These are phyloP conservation scores for Aurantiochytrium sp. DNA, from an alignment of 108 stramenopile genomes.

Conservation along the genomic window DNA sequence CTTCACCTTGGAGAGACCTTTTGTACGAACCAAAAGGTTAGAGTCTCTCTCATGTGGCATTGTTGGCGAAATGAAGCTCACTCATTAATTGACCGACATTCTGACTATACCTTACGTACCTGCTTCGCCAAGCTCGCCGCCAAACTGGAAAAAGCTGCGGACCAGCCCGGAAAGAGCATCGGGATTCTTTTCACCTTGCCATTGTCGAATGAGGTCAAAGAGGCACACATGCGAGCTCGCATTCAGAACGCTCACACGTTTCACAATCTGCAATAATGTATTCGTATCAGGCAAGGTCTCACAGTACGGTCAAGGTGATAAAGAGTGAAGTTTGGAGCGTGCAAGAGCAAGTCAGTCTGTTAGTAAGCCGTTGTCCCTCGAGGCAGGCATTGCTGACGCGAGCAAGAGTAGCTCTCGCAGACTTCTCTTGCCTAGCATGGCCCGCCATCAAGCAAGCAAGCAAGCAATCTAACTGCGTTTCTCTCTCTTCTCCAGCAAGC, in stretches of 20 bases:
- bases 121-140: not conserved
- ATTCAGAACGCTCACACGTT: not conserved
- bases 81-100: too few species aligned
- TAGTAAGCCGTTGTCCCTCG: too few species aligned
- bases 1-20: slow-evolving; percentile 2
- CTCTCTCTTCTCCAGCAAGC: too few species aligned
- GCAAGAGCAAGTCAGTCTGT: too few species aligned
- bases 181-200: not conserved
- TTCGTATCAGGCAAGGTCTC: not conserved
- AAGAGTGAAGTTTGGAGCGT: not conserved
- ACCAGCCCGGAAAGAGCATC: not conserved
- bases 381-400: too few species aligned
- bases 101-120: not conserved
- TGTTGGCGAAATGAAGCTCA: too few species aligned
- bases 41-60: too few species aligned
- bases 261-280: not conserved
- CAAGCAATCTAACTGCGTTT: too few species aligned
- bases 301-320: not conserved
- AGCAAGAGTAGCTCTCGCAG: not conserved
- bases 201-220: not conserved
- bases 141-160: not conserved
- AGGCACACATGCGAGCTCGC: not conserved
- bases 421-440: not conserved
- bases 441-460: too few species aligned
- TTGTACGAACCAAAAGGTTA: too few species aligned